Percentiles rank a stretch among this genome's conserved stretches.
Conservation (phyloP, 345 rosid species). For the Triadica sebifera region DNA sequence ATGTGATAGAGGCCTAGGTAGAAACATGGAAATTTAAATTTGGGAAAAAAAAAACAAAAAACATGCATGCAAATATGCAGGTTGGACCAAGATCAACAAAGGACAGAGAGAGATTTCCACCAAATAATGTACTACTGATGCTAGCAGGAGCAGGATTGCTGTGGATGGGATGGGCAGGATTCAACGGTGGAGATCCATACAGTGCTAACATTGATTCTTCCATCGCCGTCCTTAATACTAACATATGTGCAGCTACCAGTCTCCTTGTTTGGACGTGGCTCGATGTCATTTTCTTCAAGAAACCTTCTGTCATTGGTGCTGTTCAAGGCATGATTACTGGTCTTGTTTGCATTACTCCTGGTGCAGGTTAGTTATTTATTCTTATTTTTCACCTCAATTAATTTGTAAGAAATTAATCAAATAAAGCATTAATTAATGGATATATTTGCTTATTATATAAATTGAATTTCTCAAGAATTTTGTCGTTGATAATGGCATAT, state of each 20-base stretch:
- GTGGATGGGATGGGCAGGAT: conserved; percentile 65
- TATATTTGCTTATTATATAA: too few species aligned
- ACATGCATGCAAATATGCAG: conserved; percentile 30
- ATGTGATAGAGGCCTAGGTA: too few species aligned
- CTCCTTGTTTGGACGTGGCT: conserved; percentile 56
- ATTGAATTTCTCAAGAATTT: too few species aligned
- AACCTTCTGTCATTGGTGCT: conserved; percentile 55
- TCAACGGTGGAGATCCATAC: conserved; percentile 56
- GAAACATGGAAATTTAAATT: too few species aligned
- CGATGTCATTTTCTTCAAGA: conserved; percentile 49
- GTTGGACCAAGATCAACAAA: conserved; percentile 44
- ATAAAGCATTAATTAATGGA: too few species aligned
- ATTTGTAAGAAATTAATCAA: too few species aligned
- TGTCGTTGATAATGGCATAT: too few species aligned
- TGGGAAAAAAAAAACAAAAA: too few species aligned
- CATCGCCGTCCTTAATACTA: conserved; percentile 50
- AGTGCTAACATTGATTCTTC: conserved; percentile 44
- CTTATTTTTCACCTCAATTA: too few species aligned
- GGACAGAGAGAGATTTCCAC: conserved; percentile 51
- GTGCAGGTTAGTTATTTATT: conserved; percentile 50
- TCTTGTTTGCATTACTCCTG: conserved; percentile 57
- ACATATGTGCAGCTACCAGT: conserved; percentile 54
- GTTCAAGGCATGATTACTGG: conserved; percentile 61
- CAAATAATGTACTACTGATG: conserved; percentile 42
- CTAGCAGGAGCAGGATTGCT: conserved; percentile 47